Conservation (phyloP, 176 grass and related monocot genomes). For the sorghum (Sorghum bicolor) region Sorghum_bicolor_NCBIv3 NC_012877.2:39689001-39689500, state of each 20-base stretch:
- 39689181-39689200: neutral
- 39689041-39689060: constrained; percentile 3
- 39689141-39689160: neutral
- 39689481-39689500: constrained; percentile 33
- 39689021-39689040: neutral
- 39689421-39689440: neutral
- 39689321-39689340: neutral
- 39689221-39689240: neutral
- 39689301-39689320: neutral
- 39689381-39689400: neutral
- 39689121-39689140: constrained; percentile 1
- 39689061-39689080: neutral
- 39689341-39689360: neutral
- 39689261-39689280: neutral
- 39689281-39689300: neutral
- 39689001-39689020: neutral
- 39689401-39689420: neutral
- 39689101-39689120: neutral
- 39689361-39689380: neutral
- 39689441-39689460: neutral
- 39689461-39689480: constrained; percentile 19
- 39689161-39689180: neutral
- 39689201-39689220: neutral
- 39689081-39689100: neutral
- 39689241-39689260: neutral